Base-by-base conservation (phyloP, 2,329 filamentous ascomycete species). In the Geosmithia morbida region DNA sequence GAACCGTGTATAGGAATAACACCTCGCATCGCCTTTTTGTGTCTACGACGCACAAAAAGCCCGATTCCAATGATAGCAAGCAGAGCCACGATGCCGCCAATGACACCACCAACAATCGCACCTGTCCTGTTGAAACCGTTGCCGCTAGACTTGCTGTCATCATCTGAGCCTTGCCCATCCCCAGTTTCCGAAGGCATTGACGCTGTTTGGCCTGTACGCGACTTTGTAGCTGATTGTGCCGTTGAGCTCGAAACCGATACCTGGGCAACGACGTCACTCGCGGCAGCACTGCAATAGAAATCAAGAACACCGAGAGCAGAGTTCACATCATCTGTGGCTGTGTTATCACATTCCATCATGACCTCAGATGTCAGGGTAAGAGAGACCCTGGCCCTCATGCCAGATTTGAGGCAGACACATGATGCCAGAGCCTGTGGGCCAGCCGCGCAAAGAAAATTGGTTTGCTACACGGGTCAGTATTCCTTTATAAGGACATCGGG, bases 361-460 rank as follows among this genome's bases (percentile, higher is more conserved):
- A 74, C 66, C 1, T 59, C 54, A 1, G 66, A 68, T 0, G 66
- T 69, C n/a, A 77, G 60, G 3, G 53, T 56, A 51, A 61, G 70
- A 6, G 66, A 65, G 6, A 75, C 58, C 1, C 56, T 53, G n/a
- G 57, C 59, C 1, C 63, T 63, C 61, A 75, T 69, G 19, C 66
- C 65, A 2, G 64, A 64, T 51, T 75, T 74, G 47, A 76, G 51
- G 48, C 74, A 77, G 4, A 64, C 66, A 49, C 73, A 77, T 0
- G 71, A 75, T 1, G 72, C 73, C 2, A 77, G 59, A 10, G 67
- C 69, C 51, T 71, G 61, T 1, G 71, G 69, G 0, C 70, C 72
- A 1, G 55, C 52, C 1, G 67, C 69, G 43, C 73, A 76, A 26
- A 67, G 46, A n/a, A 60, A 56, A 13, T 55, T 54, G 2, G 53